Evolutionary conservation across 176 grass and related monocot genomes (phyloP), one percentile per base, ranked within the genome.

Genomic region (Bonia amplexicaulis): DNA sequence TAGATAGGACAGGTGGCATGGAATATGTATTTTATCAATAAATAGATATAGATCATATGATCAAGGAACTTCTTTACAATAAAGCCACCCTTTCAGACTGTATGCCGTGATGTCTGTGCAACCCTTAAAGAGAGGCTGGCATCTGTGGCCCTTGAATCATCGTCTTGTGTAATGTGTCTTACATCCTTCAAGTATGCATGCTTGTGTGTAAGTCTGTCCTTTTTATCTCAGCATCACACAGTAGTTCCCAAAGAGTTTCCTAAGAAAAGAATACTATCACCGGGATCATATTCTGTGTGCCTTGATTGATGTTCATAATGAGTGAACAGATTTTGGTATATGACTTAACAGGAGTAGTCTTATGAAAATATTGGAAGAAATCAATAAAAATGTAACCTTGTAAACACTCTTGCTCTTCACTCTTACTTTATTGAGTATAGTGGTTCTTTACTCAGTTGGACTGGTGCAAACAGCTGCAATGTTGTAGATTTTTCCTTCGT

Each of bases 401-500:
- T 45, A 70, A 41, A 12, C 27, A 73, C 16, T 41, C 11, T 62
- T 82, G 68, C 80, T 51, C 58, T 52, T 61, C 16, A 54, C 17
- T 20, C 52, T 7, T 51, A 16, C 57, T 62, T 61, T 74, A 64
- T 74, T 84, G 19, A 74, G 8, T 61, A 61, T 82, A 48, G 27
- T 2, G 12, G 13, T 83, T 74, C 16, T 64, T 62, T 74, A 11
- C 16, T 63, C 19, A 37, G 55, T 62, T 62, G 69, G 71, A 47
- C 25, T 46, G 25, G 5, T 61, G 67, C 22, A 46, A 82, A 58
- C 35, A 29, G 37, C 37, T 65, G 74, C 35, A 48, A 58, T 89
- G 27, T 67, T 83, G 55, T 37, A 65, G 19, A 54, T 59, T 71
- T 79, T 79, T 52, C 33, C 13, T 79, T 88, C 45, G 57, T 44